Evolutionary conservation across 2,329 filamentous ascomycete species (phyloP).

Genomic region (Fusarium ambrosium): DNA sequence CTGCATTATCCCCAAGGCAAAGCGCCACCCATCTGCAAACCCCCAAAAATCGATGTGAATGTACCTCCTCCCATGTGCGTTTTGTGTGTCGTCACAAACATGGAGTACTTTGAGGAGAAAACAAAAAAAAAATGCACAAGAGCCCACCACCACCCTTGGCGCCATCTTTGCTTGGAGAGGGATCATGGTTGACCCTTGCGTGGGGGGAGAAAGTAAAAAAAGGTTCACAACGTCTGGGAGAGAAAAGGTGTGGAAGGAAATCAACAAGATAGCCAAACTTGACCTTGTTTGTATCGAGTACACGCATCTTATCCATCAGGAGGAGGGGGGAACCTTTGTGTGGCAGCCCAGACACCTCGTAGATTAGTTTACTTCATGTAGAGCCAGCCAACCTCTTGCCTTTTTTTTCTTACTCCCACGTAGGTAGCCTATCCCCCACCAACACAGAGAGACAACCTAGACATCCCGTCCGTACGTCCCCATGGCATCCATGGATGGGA

Average conservation of each 20-base stretch:
- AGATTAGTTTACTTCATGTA: not conserved
- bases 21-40: constrained; percentile 3
- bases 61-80: not conserved
- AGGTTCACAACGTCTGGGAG: not conserved
- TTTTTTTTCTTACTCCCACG: not conserved
- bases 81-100: not conserved
- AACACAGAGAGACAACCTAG: not conserved
- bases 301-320: not conserved
- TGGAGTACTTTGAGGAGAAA: not conserved
- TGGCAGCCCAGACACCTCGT: not conserved
- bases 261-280: not conserved
- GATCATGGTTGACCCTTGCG: not conserved
- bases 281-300: not conserved
- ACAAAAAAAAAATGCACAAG: not conserved
- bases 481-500: not conserved
- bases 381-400: not conserved
- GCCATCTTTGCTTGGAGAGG: not conserved
- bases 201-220: not conserved
- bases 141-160: not conserved
- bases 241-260: not conserved
- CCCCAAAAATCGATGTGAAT: not conserved
- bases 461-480: not conserved
- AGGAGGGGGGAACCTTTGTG: constrained; percentile 1
- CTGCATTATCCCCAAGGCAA: not conserved
- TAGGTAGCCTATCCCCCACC: not conserved